A percentile compares a stretch with the other conserved stretches of the same genome.
phyloP scores from a whole-genome alignment of 208 protist genomes.

The Acanthamoeba castellanii region DNA sequence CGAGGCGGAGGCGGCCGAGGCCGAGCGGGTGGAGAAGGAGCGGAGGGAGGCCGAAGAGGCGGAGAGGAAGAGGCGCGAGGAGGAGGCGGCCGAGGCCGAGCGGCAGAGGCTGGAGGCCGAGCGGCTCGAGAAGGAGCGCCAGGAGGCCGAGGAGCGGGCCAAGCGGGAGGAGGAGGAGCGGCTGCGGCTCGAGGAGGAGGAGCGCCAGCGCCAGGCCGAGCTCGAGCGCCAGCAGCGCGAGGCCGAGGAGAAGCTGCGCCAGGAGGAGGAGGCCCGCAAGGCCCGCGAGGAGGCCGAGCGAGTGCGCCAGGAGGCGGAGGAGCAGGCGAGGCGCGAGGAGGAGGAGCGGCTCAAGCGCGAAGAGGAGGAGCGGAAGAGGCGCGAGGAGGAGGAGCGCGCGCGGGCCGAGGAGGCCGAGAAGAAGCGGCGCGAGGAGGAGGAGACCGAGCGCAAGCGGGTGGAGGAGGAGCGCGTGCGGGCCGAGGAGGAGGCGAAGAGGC shows the following conservation, averaged over 20 bases:
- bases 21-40: constrained; percentile 3
- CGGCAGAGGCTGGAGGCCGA: background rate
- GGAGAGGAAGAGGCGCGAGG: background rate
- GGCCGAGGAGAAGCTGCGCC: background rate
- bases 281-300: background rate
- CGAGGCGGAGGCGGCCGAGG: background rate
- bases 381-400: background rate
- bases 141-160: background rate
- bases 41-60: background rate
- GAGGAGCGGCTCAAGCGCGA: background rate
- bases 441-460: background rate
- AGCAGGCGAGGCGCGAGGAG: background rate
- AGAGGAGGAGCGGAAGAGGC: background rate
- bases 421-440: background rate
- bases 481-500: background rate
- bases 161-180: background rate
- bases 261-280: background rate
- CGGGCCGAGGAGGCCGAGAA: background rate
- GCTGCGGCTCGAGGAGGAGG: background rate
- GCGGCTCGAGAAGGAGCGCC: background rate
- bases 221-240: background rate
- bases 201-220: background rate
- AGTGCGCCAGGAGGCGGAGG: background rate
- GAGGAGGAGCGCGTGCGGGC: background rate
- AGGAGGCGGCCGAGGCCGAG: background rate